Percentiles rank a stretch among this genome's conserved stretches.
phyloP scores from a whole-genome alignment of 805 yeast species.

The Yarrowia divulgata region DNA sequence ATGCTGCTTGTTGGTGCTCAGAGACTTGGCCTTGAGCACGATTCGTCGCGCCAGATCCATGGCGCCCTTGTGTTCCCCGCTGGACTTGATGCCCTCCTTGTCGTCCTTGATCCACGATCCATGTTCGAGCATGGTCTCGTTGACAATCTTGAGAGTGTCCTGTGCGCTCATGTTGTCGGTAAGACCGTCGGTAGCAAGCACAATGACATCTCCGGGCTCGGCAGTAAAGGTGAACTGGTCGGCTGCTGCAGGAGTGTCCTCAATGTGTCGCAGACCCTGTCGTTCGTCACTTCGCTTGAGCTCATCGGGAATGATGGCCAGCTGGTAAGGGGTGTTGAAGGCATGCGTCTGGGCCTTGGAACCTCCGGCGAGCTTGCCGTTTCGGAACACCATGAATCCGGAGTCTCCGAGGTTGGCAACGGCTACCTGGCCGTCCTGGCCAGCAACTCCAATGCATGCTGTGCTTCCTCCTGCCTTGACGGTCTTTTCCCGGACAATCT shows the following conservation, averaged over 20 bases:
- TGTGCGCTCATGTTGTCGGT: slow-evolving; percentile 80
- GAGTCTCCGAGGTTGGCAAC: slow-evolving; percentile 93
- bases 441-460: slow-evolving; percentile 78
- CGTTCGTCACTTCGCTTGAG: slow-evolving; percentile 54
- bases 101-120: slow-evolving; percentile 49
- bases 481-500: slow-evolving; percentile 60
- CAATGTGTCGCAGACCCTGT: slow-evolving; percentile 59
- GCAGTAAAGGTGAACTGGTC: slow-evolving; percentile 72
- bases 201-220: slow-evolving; percentile 72
- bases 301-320: slow-evolving; percentile 83
- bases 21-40: slow-evolving; percentile 68
- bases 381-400: slow-evolving; percentile 87
- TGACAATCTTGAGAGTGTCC: slow-evolving; percentile 73
- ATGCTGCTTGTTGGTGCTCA: slow-evolving; percentile 74
- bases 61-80: slow-evolving; percentile 50
- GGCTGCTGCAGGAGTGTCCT: slow-evolving; percentile 72
- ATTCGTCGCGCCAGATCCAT: slow-evolving; percentile 60
- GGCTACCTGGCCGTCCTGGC: slow-evolving; percentile 58
- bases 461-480: slow-evolving; percentile 95
- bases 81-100: slow-evolving; percentile 44
- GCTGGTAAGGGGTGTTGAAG: slow-evolving; percentile 91
- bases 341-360: slow-evolving; percentile 83
- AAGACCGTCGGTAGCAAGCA: slow-evolving; percentile 94
- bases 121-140: slow-evolving; percentile 57
- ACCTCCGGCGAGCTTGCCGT: slow-evolving; percentile 64